Percentiles rank a stretch among this genome's conserved stretches.
phyloP scores from a whole-genome alignment of 306 rosid species.

The Hylodesmum podocarpum region DNA sequence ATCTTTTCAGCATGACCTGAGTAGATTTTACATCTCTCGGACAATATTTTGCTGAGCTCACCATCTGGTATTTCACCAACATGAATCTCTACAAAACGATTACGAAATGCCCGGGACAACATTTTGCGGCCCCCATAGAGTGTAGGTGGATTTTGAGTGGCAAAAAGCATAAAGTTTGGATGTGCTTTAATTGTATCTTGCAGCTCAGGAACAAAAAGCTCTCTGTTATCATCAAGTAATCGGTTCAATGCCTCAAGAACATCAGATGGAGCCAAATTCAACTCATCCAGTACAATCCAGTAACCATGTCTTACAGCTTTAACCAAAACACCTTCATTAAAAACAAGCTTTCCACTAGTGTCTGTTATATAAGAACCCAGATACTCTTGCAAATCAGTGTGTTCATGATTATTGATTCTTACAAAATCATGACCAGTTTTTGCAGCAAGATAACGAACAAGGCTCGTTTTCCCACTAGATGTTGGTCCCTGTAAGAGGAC shows the following conservation, averaged over 20 bases:
- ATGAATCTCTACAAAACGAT: constrained; percentile 91
- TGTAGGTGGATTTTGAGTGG: constrained; percentile 96
- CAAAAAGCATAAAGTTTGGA: constrained; percentile 92
- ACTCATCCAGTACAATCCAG: constrained; percentile 98
- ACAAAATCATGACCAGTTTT: constrained; percentile 76
- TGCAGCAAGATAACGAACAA: constrained; percentile 82
- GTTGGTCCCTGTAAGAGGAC: constrained; percentile 98
- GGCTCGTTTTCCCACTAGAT: constrained; percentile 97
- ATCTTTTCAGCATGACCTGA: constrained; percentile 65
- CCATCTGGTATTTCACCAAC: constrained; percentile 87
- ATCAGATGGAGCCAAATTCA: constrained; percentile 98
- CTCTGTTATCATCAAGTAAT: constrained; percentile 91
- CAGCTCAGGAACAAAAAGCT: constrained; percentile 90
- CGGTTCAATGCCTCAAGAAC: constrained; percentile 95
- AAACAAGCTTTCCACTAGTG: constrained; percentile 79
- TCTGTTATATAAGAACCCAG: constrained; percentile 81
- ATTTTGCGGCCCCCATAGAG: constrained; percentile 90
- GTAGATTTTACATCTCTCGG: constrained; percentile 58
- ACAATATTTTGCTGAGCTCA: constrained; percentile 74
- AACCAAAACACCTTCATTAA: constrained; percentile 87
- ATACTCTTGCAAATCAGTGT: constrained; percentile 97
- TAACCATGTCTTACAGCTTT: constrained; percentile 84
- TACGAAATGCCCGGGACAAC: constrained; percentile 93
- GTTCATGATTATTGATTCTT: constrained; percentile 95
- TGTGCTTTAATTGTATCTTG: constrained; percentile 70